phyloP scores from a whole-genome alignment of 2,329 filamentous ascomycete genomes.

The Penicillium sp. region DNA sequence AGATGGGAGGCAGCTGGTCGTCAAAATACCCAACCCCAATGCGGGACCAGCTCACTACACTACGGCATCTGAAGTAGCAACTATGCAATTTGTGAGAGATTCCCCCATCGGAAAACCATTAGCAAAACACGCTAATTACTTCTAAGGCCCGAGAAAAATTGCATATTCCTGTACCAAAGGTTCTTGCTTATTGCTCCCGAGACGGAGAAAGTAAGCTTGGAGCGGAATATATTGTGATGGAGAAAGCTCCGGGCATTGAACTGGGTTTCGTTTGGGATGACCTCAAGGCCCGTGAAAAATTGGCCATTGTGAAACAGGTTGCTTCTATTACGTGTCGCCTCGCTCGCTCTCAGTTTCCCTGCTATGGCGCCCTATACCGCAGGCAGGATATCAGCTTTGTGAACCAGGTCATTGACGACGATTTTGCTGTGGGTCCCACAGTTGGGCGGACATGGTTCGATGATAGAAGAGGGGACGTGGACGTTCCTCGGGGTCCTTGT shows the following conservation, averaged over 20 bases:
- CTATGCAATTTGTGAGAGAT: no score
- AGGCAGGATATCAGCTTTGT: constrained; percentile 7
- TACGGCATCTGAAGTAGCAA: no score
- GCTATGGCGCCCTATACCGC: constrained; percentile 10
- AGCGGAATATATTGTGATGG: no score
- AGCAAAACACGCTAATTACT: no score
- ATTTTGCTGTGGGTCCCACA: constrained; percentile 10
- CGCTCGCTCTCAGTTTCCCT: constrained; percentile 8
- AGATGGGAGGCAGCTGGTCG: no score
- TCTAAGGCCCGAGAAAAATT: no score
- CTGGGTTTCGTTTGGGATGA: constrained; percentile 8
- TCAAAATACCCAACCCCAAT: no score
- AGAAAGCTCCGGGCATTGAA: background rate
- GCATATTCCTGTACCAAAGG: no score
- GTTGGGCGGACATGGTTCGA: constrained; percentile 15
- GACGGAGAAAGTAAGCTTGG: no score
- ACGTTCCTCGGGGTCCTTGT: constrained; percentile 14
- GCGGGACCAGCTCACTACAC: no score
- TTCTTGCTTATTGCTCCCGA: no score
- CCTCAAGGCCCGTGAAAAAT: constrained; percentile 12
- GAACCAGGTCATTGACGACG: constrained; percentile 8
- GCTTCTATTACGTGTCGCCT: constrained; percentile 8
- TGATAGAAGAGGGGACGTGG: constrained; percentile 11
- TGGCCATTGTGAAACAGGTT: constrained; percentile 14
- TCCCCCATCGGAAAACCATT: no score